Conservation (phyloP, 2,329 filamentous ascomycete genomes). For the Arthrobotrys entomopaga region DNA sequence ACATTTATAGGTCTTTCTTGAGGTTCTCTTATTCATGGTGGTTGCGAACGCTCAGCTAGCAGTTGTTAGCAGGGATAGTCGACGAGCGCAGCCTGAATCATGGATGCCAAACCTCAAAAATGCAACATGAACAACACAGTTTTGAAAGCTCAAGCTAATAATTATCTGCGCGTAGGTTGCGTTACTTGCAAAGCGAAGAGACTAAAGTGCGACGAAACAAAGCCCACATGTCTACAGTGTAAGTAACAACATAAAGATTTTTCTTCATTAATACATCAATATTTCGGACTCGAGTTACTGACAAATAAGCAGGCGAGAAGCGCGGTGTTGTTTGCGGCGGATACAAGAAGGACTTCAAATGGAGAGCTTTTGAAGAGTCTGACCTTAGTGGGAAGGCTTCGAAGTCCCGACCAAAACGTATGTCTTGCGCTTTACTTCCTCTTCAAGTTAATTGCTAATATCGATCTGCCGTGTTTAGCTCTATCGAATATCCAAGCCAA, state of each 20-base stretch:
- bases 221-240: constrained; percentile 75
- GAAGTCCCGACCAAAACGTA: constrained; percentile 59
- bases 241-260: constrained; percentile 20
- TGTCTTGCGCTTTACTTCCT: constrained; percentile 17
- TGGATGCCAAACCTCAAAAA: constrained; percentile 7
- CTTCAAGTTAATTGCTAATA: constrained; percentile 18
- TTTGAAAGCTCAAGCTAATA: constrained; percentile 7
- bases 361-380: constrained; percentile 75
- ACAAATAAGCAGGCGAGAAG: constrained; percentile 63
- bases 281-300: neutral
- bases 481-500: constrained; percentile 35
- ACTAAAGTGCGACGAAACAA: constrained; percentile 78
- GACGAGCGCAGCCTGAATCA: no score
- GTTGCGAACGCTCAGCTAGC: no score
- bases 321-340: constrained; percentile 74
- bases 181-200: constrained; percentile 78
- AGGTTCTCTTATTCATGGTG: neutral
- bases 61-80: no score
- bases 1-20: no score
- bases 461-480: constrained; percentile 3
- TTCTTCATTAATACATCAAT: neutral
- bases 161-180: constrained; percentile 67
- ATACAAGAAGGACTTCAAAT: constrained; percentile 81
- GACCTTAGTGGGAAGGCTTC: constrained; percentile 65
- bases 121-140: constrained; percentile 45